Conservation (phyloP, 1,139 yeast genomes). For the Scheffersomyces segobiensis region DNA sequence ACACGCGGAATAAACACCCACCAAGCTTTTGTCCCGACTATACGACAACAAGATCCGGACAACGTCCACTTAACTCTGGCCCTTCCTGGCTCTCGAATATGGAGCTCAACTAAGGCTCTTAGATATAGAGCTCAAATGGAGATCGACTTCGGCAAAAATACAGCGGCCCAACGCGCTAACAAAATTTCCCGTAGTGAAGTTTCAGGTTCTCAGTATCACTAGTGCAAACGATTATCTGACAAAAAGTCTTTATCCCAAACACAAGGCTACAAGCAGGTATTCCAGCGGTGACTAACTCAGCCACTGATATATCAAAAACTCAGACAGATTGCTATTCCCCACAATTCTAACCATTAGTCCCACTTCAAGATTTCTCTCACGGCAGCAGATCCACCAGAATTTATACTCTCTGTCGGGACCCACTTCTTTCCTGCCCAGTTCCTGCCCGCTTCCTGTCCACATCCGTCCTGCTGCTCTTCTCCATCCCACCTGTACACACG, state of each 20-base stretch:
- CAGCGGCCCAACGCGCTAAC: not conserved
- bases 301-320: not conserved
- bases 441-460: constrained; percentile 1
- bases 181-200: not conserved
- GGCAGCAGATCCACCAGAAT: not conserved
- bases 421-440: constrained; percentile 7
- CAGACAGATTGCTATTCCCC: not conserved
- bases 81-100: too few relatives aligned
- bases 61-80: not conserved
- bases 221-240: not conserved
- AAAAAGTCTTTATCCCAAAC: not conserved
- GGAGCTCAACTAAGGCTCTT: not conserved
- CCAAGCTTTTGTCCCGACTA: too few relatives aligned
- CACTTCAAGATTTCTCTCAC: not conserved
- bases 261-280: not conserved
- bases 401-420: constrained; percentile 1
- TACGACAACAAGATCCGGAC: not conserved
- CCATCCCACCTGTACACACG: not conserved
- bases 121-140: not conserved
- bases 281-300: not conserved
- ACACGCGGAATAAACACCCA: not conserved
- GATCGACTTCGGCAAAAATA: not conserved
- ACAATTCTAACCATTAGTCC: not conserved
- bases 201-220: not conserved
- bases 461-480: not conserved